Evolutionary conservation across 352 stramenopile species (phyloP).

Genomic region (Phytophthora pinifolia): DNA sequence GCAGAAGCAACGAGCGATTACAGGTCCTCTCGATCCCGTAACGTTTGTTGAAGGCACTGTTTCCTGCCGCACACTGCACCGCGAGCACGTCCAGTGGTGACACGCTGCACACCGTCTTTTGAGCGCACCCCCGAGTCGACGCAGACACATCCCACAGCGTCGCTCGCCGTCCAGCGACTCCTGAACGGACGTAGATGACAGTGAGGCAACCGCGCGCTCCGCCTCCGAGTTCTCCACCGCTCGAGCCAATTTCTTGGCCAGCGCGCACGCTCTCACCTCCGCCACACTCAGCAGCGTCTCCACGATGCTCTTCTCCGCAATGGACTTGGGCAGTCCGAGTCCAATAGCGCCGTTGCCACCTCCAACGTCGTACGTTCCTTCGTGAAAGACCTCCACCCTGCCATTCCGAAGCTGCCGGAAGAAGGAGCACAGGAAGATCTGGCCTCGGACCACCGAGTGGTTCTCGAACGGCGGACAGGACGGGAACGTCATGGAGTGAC

Average conservation of each 20-base stretch:
- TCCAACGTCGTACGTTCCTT: conserved; percentile 53
- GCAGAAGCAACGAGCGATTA: conserved; percentile 57
- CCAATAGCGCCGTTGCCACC: conserved; percentile 28
- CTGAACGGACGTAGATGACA: conserved; percentile 35
- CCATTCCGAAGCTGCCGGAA: conserved; percentile 60
- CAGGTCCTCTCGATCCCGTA: conserved; percentile 3
- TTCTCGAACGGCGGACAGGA: conserved; percentile 49
- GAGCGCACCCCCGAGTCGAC: conserved; percentile 25
- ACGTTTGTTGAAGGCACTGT: conserved; percentile 30
- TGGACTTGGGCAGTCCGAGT: conserved; percentile 36
- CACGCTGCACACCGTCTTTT: conserved; percentile 56
- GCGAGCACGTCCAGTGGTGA: conserved; percentile 32
- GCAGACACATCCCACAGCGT: conserved; percentile 58
- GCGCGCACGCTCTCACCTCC: conserved; percentile 44
- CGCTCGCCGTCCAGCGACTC: conserved; percentile 35
- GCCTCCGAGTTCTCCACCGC: conserved; percentile 36
- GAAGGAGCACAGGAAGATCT: conserved; percentile 69
- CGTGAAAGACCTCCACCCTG: conserved; percentile 65
- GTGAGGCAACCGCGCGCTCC: conserved; percentile 25
- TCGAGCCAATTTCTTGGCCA: conserved; percentile 64
- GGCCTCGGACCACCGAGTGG: conserved; percentile 54
- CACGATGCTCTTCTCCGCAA: conserved; percentile 49
- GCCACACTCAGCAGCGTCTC: conserved; percentile 44
- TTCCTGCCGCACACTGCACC: conserved; percentile 55
- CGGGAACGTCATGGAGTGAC: conserved; percentile 67